Evolutionary conservation across 768 basidiomycete genomes (phyloP), one percentile per base, ranked within the genome.

Genomic region (Termitomyces sp.): DNA sequence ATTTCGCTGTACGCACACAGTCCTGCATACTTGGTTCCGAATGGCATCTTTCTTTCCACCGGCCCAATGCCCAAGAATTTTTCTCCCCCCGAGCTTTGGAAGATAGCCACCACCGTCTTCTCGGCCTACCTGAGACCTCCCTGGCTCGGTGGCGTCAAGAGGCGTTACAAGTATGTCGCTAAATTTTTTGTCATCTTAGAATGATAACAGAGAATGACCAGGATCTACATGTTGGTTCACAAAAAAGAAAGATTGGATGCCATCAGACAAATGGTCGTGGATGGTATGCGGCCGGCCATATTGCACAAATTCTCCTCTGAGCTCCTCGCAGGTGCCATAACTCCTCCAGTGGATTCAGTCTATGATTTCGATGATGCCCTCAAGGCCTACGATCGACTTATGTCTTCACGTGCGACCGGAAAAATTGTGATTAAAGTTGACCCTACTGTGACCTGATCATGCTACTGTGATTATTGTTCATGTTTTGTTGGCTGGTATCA

Each of bases 351-450:
- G 4, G 89, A 91, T 68, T 87, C 85, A 0, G 81, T 84, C 0
- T 81, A 76, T 59, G 72, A 69, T 3, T 89, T 90, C 54, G 78
- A 82, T 38, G 84, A 89, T 6, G 83, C 72, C 2, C 69, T 82
- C 56, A 73, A 82, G 59, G 91, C 89, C 0, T 92, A 88, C 67
- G 85, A 87, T 13, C 76, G 79, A 55, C 68, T 88, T 8, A 75
- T 86, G 79, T 79, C 82, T 1, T 71, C 76, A 5, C 76, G 82
- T 20, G 84, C 87, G 1, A 81, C 77, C 4, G 91, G 91, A 0
- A 91, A 91, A 69, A 79, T 92, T 3, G 78, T 90, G 3, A 79
- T 91, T 24, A 83, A 78, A 62, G 71, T 87, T 24, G 67, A 68
- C 48, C 60, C 55, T 35, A 56, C 46, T 40, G 38, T 62, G 32